Evolutionary conservation across 495 filamentous ascomycete genomes (phyloP).

Genomic region (Penicillium mononematosum): DNA sequence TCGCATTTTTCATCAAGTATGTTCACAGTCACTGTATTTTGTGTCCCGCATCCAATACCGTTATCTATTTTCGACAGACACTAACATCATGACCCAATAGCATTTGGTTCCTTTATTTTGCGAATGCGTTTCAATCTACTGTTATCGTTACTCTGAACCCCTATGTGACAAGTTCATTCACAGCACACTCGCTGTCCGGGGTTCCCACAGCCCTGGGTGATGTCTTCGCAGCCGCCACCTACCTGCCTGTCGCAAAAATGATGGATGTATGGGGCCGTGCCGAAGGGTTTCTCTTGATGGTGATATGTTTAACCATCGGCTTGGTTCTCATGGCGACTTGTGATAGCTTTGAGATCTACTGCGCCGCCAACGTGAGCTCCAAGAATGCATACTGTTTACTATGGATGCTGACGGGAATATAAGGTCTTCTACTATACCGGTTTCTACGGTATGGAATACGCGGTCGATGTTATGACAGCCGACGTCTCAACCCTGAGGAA

Average conservation of each 20-base stretch:
- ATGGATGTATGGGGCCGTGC: conserved; percentile 61
- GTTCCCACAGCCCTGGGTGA: conserved; percentile 26
- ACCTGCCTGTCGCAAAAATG: conserved; percentile 62
- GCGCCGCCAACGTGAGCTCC: conserved; percentile 29
- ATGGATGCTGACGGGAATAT: not conserved
- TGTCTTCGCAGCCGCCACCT: conserved; percentile 57
- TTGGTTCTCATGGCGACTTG: conserved; percentile 47
- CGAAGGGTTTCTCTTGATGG: conserved; percentile 46
- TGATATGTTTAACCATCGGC: conserved; percentile 31
- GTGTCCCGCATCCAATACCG: too few relatives aligned
- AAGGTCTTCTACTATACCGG: conserved; percentile 49
- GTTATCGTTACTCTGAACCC: conserved; percentile 20
- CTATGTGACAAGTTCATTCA: conserved; percentile 30
- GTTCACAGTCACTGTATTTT: not conserved
- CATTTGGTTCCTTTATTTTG: conserved; percentile 21
- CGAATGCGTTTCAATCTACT: conserved; percentile 22
- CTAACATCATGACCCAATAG: not conserved
- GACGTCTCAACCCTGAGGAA: conserved; percentile 57
- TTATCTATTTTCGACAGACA: not conserved
- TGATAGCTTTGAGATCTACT: conserved; percentile 42
- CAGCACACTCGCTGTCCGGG: conserved; percentile 30
- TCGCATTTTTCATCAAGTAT: conserved; percentile 6
- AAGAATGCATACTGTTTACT: too few relatives aligned
- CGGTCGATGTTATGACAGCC: conserved; percentile 53
- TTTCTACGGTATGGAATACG: conserved; percentile 50